Base-by-base conservation (phyloP, 352 stramenopile genomes). In the Bremia lactucae region DNA sequence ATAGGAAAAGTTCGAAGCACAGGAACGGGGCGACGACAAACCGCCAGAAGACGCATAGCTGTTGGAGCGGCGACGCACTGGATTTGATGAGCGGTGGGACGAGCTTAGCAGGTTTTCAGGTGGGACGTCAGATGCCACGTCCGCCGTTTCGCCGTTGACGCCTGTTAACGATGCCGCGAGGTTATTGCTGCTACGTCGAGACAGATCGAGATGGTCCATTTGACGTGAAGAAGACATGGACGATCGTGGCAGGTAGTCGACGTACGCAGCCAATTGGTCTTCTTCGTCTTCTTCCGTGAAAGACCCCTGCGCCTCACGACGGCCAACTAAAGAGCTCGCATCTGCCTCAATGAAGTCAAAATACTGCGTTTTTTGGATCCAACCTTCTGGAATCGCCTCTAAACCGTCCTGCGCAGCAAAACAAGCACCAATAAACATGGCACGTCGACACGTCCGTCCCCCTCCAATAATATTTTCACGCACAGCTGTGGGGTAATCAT, bases 401-500 rank as follows among this genome's bases (percentile, higher is more conserved):
- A 86, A 46, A 0, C 76, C 76, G 36, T 86, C 76, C 46, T 86
- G 72, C 0, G 76, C 76, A 10, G 71, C 76, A 52, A 88, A 88
- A 46, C 76, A 88, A 16, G 76, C 76, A 34, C 76, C 76, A 15
- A 88, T 83, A 40, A 88, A 88, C 71, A 88, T 86, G 38, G 76
- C 69, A 7, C 76, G 72, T 2, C 76, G 76, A 13, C 76, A 88
- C 20, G 76, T 85, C 5, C 76, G 76, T 24, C 76, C 76, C 20
- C 76, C 76, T 28, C 76, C 76, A 16, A 88, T 83, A 37, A 88
- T 88, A 58, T 88, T 88, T 37, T 88, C 76, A 7, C 76, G 72
- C 22, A 88, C 73, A 6, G 76, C 76, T 10, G 76, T 86, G 10
- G 70, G 61, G 49, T 86, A 88, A 56, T 88, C 76, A 37, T 69